Evolutionary conservation across 345 rosid species (phyloP).

Genomic region (Camelina neglecta): DNA sequence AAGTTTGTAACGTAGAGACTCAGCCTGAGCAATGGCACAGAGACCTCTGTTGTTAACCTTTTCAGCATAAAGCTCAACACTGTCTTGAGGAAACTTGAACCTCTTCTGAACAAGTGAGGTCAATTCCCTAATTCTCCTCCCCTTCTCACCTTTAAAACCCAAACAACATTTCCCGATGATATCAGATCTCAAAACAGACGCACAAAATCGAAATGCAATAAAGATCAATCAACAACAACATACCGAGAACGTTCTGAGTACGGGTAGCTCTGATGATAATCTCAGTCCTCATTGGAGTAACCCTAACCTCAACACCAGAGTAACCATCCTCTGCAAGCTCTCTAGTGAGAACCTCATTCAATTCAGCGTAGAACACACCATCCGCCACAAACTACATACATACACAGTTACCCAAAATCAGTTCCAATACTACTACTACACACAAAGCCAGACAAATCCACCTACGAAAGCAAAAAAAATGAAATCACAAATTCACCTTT

Average conservation of each 20-base stretch:
- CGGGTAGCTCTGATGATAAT: conserved; percentile 91
- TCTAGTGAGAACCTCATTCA: conserved; percentile 73
- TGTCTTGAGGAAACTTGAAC: conserved; percentile 72
- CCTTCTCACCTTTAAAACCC: conserved; percentile 64
- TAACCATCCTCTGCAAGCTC: conserved; percentile 95
- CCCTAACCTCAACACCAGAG: conserved; percentile 90
- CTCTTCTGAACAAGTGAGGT: conserved; percentile 78
- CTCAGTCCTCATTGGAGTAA: conserved; percentile 89
- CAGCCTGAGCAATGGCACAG: conserved; percentile 93
- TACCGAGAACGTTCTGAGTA: conserved; percentile 86
- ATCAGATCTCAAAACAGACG: background rate
- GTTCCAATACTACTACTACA: background rate
- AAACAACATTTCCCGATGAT: too few relatives aligned
- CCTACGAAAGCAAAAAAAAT: background rate
- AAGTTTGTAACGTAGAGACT: conserved; percentile 87
- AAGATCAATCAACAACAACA: background rate
- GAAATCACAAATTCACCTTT: conserved; percentile 46
- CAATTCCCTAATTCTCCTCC: conserved; percentile 82
- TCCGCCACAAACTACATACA: conserved; percentile 71
- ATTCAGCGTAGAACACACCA: conserved; percentile 80
- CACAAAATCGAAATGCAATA: background rate
- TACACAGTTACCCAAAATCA: background rate
- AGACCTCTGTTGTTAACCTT: conserved; percentile 80
- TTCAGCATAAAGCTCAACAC: conserved; percentile 84
- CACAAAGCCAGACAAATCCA: background rate